Base-by-base conservation (phyloP, 2,329 filamentous ascomycete genomes). In the Xylariaceae sp. region DNA sequence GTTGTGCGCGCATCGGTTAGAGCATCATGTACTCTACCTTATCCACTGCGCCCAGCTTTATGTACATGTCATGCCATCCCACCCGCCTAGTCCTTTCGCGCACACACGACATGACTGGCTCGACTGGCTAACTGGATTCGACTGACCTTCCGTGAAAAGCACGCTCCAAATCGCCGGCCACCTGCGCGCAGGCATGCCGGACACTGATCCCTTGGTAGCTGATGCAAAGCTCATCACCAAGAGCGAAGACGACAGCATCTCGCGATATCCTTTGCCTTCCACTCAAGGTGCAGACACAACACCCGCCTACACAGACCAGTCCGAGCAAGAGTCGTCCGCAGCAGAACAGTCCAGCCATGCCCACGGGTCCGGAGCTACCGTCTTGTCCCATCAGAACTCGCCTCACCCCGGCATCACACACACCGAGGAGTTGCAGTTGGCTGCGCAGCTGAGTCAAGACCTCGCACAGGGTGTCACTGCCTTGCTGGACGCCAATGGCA, bases 381-480 rank as follows among this genome's bases (percentile, higher is more conserved):
- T 69, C 14, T 64, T 71, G 17, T 71, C 71, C 40, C 73, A 74
- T 27, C 72, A 75, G 42, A 60, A 68, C 11, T 59, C 68, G 12
- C 69, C 70, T 27, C 22, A 27, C 11, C 68, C 73, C 2, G 67
- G 74, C 33, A 62, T 66, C 14, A 63, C 58, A 15, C 80, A 75
- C 49, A 70, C 74, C 5, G 78, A 80, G 56, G 79, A 82, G 65
- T 69, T 82, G 39, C 79, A 81, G 62, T 68, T 82, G 36, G 78
- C 79, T 12, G 78, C 80, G 10, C 80, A 82, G 59, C 66, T 83
- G 39, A 78, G 77, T 42, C 76, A 80, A 52, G 77, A 73, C 39
- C 68, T 82, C 14, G 75, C 77, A 11, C 71, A 76, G 33, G 74
- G 78, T 51, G 73, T 81, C 62, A 67, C 72, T n/a, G 65, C 71